phyloP scores from a whole-genome alignment of 768 basidiomycete species.

The Mycena latifolia region DNA sequence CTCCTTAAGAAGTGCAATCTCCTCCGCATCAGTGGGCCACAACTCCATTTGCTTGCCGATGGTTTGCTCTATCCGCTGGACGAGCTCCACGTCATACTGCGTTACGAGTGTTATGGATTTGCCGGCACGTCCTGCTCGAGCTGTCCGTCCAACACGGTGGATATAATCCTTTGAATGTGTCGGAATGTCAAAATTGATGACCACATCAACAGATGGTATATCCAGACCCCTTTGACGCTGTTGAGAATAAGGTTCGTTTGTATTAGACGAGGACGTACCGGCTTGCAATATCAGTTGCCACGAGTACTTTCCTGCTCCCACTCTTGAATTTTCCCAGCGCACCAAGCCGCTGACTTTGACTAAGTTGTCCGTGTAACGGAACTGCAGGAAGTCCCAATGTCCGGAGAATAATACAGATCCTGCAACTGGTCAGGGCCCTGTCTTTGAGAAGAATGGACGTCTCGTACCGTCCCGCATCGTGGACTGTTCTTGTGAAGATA shows the following conservation, averaged over 20 bases:
- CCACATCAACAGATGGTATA: conserved; percentile 95
- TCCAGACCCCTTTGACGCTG: conserved; percentile 80
- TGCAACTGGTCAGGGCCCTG: conserved; percentile 40
- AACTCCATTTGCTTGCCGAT: conserved; percentile 93
- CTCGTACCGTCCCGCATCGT: conserved; percentile 86
- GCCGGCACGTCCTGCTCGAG: conserved; percentile 96
- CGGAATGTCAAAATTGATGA: conserved; percentile 98
- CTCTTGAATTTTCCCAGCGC: conserved; percentile 96
- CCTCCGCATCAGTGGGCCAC: conserved; percentile 90
- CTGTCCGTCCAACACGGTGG: conserved; percentile 97
- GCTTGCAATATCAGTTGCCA: conserved; percentile 97
- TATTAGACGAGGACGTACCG: conserved; percentile 63
- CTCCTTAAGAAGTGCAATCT: conserved; percentile 88
- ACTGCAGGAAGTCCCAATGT: conserved; percentile 95
- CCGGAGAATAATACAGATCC: conserved; percentile 90
- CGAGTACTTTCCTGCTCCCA: conserved; percentile 90
- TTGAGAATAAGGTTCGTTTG: neutral
- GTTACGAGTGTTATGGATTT: conserved; percentile 98
- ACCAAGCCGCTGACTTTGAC: conserved; percentile 93
- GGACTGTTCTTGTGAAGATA: conserved; percentile 95
- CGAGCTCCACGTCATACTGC: conserved; percentile 97
- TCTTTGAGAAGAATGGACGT: neutral
- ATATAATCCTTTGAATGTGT: conserved; percentile 99
- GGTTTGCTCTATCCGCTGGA: conserved; percentile 95
- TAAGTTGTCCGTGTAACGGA: conserved; percentile 95